Evolutionary conservation across 2,329 filamentous ascomycete species (phyloP).

Genomic region (Exserohilum turcica): DNA sequence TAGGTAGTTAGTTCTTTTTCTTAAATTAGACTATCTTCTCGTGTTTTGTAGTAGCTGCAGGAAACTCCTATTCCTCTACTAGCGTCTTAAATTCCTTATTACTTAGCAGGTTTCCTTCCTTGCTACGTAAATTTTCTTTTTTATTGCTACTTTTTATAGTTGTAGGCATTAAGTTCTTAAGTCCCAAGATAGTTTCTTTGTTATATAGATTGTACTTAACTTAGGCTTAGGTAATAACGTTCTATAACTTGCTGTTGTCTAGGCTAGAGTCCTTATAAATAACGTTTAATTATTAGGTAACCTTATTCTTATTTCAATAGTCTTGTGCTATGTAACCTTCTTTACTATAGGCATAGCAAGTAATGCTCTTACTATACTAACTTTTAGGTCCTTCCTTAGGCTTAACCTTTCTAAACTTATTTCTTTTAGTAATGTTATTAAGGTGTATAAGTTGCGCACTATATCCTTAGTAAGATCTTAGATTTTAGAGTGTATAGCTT

Average conservation of each 20-base stretch:
- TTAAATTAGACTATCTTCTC: background rate
- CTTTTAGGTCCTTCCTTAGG: too few species aligned
- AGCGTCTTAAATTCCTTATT: background rate
- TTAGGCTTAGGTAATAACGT: background rate
- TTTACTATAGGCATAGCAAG: background rate
- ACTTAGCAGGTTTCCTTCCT: background rate
- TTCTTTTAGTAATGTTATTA: background rate
- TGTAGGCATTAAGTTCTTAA: background rate
- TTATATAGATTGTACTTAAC: background rate
- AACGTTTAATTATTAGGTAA: too few species aligned
- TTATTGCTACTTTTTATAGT: background rate
- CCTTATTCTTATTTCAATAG: background rate
- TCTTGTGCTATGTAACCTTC: background rate
- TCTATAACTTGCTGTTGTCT: background rate
- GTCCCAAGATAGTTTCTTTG: background rate
- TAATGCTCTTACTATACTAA: too few species aligned
- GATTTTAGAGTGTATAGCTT: background rate
- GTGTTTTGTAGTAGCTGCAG: background rate
- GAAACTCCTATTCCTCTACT: background rate
- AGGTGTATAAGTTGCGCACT: background rate
- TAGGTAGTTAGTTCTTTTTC: background rate
- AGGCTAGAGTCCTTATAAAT: background rate
- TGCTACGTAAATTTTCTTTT: too few species aligned
- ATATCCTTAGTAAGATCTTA: background rate
- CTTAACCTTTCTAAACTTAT: too few species aligned